Evolutionary conservation across 1,284 basidiomycete genomes (phyloP), one percentile per base, ranked within the genome.

Genomic region (Ganoderma lingzhi): DNA sequence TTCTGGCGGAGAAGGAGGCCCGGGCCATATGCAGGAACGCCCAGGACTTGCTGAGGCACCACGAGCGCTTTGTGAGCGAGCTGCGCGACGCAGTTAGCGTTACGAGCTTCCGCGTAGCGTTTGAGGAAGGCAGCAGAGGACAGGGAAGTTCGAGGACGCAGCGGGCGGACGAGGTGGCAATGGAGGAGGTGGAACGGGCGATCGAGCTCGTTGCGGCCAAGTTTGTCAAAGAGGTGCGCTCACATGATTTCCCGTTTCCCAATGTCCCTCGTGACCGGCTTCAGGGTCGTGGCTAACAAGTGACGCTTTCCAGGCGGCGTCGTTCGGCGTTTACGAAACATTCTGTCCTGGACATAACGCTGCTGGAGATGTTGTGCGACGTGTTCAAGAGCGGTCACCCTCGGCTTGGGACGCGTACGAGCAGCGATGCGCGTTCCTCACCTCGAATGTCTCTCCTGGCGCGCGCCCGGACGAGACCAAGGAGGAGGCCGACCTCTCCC

Each of bases 291-390:
- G 42, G 32, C 23, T 64, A 9, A 39, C 58, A 37, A 37, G 10
- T 12, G 28, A 0, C 12, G 28, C 23, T 23, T 53, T 23, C 23
- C 48, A 96, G 94, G 90, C 91, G 23, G 83, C 90, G 17, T 83
- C 86, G 55, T 96, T 97, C 75, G 84, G 87, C 66, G 85, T 90
- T 1, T 98, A 98, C 82, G 88, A 95, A 78, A 82, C 86, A 14
- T 97, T 95, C 76, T 97, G 96, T 76, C 88, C 94, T 0, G 91
- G 91, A 0, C 95, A 97, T 76, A 88, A 89, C 62, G 92, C 94
- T 73, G 95, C 95, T 0, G 83, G 91, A 62, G 90, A 93, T 68
- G 77, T 95, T 17, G 83, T 96, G 1, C 87, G 92, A 67, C 87
- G 86, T 58, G 84, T 90, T 10, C 87, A 90, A 63, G 84, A 87